These are phyloP conservation scores for Verticillium albo-atrum DNA, from an alignment of 2,329 filamentous ascomycete species.

Conservation along the genomic window DNA sequence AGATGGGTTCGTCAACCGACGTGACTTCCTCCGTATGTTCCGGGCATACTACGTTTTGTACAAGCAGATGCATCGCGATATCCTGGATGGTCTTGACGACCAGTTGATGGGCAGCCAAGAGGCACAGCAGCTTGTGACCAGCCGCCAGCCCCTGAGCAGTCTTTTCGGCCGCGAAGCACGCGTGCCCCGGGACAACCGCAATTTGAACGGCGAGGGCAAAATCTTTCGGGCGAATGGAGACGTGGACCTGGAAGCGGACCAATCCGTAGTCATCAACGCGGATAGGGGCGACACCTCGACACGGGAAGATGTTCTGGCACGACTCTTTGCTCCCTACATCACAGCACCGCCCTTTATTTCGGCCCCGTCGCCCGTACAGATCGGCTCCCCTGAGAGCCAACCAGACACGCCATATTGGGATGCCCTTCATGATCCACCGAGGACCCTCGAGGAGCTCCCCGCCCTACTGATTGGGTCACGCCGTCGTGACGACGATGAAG, in stretches of 20 bases:
- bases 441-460: slow-evolving; percentile 36
- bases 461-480: slow-evolving; percentile 26
- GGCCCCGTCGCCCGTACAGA: slow-evolving; percentile 17
- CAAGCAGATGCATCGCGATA: slow-evolving; percentile 83
- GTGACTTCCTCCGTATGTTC: slow-evolving; percentile 88
- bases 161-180: slow-evolving; percentile 68
- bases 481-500: slow-evolving; percentile 13
- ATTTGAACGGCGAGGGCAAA: slow-evolving; percentile 64
- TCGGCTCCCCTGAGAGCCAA: slow-evolving; percentile 21
- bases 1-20: slow-evolving; percentile 79
- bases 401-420: slow-evolving; percentile 35
- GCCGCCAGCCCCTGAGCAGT: slow-evolving; percentile 71
- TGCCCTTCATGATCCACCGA: slow-evolving; percentile 41
- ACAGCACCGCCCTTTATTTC: slow-evolving; percentile 2
- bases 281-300: slow-evolving; percentile 57
- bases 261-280: slow-evolving; percentile 51
- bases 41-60: slow-evolving; percentile 88
- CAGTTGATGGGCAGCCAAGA: slow-evolving; percentile 72
- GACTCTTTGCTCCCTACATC: slow-evolving; percentile 37
- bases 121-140: slow-evolving; percentile 69
- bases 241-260: slow-evolving; percentile 57
- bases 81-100: slow-evolving; percentile 72
- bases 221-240: slow-evolving; percentile 58
- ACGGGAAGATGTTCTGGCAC: slow-evolving; percentile 56
- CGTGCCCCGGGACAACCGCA: slow-evolving; percentile 59